Percentiles rank a stretch among this genome's conserved stretches.
phyloP scores from a whole-genome alignment of 2,329 filamentous ascomycete species.

The Pseudogymnoascus sp. region DNA sequence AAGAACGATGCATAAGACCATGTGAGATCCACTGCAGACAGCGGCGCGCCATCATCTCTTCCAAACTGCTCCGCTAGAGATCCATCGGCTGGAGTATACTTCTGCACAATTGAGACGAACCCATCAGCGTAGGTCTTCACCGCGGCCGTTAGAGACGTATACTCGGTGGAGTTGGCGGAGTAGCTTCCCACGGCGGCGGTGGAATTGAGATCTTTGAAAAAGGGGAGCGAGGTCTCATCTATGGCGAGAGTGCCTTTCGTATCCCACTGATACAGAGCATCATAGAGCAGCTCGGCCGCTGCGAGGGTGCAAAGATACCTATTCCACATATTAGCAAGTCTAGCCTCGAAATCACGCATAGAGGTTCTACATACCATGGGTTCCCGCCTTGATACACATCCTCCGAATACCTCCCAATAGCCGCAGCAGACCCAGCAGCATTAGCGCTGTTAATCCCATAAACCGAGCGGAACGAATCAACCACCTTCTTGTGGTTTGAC shows the following conservation, averaged over 20 bases:
- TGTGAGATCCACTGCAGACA: slow-evolving; percentile 61
- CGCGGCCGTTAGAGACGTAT: slow-evolving; percentile 26
- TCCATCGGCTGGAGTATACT: slow-evolving; percentile 50
- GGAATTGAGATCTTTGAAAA: slow-evolving; percentile 64
- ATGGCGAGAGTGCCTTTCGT: slow-evolving; percentile 53
- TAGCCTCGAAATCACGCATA: not conserved
- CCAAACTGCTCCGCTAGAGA: slow-evolving; percentile 60
- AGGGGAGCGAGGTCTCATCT: slow-evolving; percentile 54
- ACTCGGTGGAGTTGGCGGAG: slow-evolving; percentile 32
- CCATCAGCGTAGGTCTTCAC: slow-evolving; percentile 56
- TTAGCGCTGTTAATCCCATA: slow-evolving; percentile 63
- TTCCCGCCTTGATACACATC: slow-evolving; percentile 71
- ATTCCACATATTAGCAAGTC: not conserved
- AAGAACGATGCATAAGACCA: slow-evolving; percentile 68
- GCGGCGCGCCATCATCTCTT: slow-evolving; percentile 40
- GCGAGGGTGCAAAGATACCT: slow-evolving; percentile 62
- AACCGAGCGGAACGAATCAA: slow-evolving; percentile 64
- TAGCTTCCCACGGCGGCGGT: slow-evolving; percentile 49
- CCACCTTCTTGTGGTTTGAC: slow-evolving; percentile 66
- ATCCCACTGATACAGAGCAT: slow-evolving; percentile 65
- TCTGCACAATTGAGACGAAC: slow-evolving; percentile 40
- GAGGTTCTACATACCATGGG: slow-evolving; percentile 46
- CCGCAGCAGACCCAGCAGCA: slow-evolving; percentile 47
- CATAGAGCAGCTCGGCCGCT: slow-evolving; percentile 72
- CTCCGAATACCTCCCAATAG: slow-evolving; percentile 60